Base-by-base conservation (phyloP, 176 grass and related monocot genomes). In the Ensete glaucum region DNA sequence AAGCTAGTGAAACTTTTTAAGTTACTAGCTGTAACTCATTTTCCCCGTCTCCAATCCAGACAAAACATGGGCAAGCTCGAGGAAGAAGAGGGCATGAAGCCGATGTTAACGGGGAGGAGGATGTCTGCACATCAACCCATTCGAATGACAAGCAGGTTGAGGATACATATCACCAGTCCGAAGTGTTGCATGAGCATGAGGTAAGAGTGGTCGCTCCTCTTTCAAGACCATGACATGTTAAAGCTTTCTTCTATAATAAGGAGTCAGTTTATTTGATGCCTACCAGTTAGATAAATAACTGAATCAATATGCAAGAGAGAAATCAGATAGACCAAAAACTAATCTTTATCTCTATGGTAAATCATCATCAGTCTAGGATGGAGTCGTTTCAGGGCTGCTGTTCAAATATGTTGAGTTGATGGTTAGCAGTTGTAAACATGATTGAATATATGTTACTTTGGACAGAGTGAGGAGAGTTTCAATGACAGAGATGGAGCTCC, bases 91-190 rank as follows among this genome's bases (percentile, higher is more conserved):
- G 82, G 69, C 76, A 85, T 79, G 90, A 92, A 89, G 71, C 34
- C 85, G 89, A 91, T 79, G 78, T 71, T 64, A 69, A 89, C 55
- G 86, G 88, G 57, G 88, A 93, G 11, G 92, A 93, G 9, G 89
- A 91, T 89, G 90, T 76, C 55, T 91, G 90, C 34, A 87, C 88
- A 77, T 93, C 95, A 80, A 82, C 91, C 77, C 88, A 88, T 78
- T 80, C 75, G 71, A 89, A 89, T 85, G 90, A 98, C 55, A 98
- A 85, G 69, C 59, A 76, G 62, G 16, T 75, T 85, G 95, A 99
- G 59, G 90, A 81, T 78, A 59, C 69, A 51, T 22, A 68, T 79
- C 85, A 86, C 58, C 24, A 11, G 13, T 81, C 80, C 67, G 95
- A 98, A 79, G 51, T 53, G 74, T 78, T 77, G 51, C 83, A 86